These are phyloP conservation scores for Inonotus obliquus DNA, from an alignment of 1,284 basidiomycete species.

Conservation along the genomic window DNA sequence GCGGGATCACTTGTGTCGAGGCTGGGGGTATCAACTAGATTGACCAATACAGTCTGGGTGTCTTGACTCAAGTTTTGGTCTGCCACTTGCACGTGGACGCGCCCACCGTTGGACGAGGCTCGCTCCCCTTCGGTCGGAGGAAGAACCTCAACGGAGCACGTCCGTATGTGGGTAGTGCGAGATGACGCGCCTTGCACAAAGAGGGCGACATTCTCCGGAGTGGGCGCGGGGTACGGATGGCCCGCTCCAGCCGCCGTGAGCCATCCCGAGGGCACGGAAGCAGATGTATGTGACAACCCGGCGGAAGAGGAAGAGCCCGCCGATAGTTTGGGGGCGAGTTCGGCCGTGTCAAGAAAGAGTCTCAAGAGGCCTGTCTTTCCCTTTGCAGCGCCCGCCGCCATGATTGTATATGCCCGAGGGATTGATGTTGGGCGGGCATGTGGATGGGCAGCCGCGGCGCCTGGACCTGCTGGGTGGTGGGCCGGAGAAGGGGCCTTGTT, in stretches of 20 bases:
- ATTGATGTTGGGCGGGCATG: neutral
- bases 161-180: constrained; percentile 5
- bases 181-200: neutral
- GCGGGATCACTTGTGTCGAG: constrained; percentile 12
- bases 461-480: neutral
- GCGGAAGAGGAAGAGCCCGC: neutral
- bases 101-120: neutral
- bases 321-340: constrained; percentile 11
- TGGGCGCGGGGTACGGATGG: neutral
- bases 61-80: neutral
- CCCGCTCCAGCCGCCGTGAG: neutral
- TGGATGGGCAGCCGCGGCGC: neutral
- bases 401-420: constrained; percentile 13
- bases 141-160: constrained; percentile 10
- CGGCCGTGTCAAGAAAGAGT: constrained; percentile 21
- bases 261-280: neutral
- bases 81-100: neutral
- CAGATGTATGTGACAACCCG: neutral
- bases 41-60: constrained; percentile 15
- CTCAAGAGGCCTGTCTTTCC: constrained; percentile 25
- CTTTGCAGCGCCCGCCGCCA: constrained; percentile 24
- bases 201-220: neutral
- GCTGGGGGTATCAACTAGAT: constrained; percentile 20
- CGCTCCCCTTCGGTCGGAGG: constrained; percentile 1
- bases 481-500: too few relatives aligned